Evolutionary conservation across 108 stramenopile species (phyloP), one percentile per base, ranked within the genome.

Genomic region (Aurantiochytrium sp.): DNA sequence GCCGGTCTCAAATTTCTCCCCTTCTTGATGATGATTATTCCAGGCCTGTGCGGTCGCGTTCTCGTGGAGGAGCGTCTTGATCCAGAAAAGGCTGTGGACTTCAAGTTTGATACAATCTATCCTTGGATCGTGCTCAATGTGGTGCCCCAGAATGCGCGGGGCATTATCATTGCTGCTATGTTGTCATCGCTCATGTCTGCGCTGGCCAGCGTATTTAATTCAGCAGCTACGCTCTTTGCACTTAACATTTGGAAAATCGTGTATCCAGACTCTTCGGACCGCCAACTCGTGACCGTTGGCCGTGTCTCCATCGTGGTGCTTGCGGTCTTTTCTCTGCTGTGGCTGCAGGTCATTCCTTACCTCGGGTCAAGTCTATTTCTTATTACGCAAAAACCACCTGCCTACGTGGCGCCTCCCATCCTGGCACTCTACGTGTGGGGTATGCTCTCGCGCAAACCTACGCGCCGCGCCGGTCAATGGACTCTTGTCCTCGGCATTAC

Each of bases 51-150:
- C 23, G 76, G 49, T 6, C 76, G 76, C n/a, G 76, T 83, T 6
- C 45, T 83, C 16, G 76, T 83, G 23, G 51, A 83, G 25, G n/a
- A 47, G 25, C 45, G 76, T 3, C 76, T 83, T 4, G 51, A 45
- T 16, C 5, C 45, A 6, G 76, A 83, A 23, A 28, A 47, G 45
- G 49, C 51, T 8, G 76, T 83, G 16, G 23, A 18, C 25, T 83
- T 83, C 28, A 23, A 53, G 16, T 83, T 53, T 53, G 76, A 83
- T 35, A 47, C 45, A 6, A 53, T 53, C 12, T 83, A 83, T 28
- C 76, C 76, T 8, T 83, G 76, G 76, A n/a, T 83, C 49, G 76
- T 83, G 45, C 76, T 83, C 4, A 83, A 83, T 35, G 76, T 83
- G 25, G 76, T 83, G 19, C 76, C 76, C 18, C 45, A 12, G 19